These are phyloP conservation scores for Acer yangbiense DNA, from an alignment of 345 rosid species.

Conservation along the genomic window DNA sequence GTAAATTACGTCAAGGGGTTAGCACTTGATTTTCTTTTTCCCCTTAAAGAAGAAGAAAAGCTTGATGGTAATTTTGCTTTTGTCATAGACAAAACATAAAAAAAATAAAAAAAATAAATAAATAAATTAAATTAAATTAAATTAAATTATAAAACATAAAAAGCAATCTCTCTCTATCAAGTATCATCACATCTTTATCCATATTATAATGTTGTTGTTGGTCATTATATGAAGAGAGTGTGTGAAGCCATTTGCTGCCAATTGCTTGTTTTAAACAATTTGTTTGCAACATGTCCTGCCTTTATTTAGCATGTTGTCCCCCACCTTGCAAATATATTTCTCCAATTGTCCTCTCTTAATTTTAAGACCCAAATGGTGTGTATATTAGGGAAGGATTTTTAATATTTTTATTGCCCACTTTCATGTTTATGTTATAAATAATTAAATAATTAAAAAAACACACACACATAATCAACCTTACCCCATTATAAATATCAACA, in stretches of 20 bases:
- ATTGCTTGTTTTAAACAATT: constrained; percentile 7
- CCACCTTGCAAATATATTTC: not conserved
- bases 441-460: no score
- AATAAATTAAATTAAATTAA: no score
- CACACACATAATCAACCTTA: no score
- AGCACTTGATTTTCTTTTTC: not conserved
- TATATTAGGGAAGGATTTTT: no score
- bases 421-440: no score
- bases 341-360: not conserved
- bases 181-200: constrained; percentile 4
- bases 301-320: not conserved
- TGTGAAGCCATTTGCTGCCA: constrained; percentile 9
- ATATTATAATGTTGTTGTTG: not conserved
- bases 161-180: not conserved
- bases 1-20: no score
- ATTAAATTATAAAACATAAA: not conserved
- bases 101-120: no score
- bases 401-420: no score
- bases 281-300: not conserved
- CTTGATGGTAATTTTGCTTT: constrained; percentile 3
- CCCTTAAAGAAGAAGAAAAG: constrained; percentile 1
- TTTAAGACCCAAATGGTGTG: no score
- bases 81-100: not conserved
- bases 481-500: no score
- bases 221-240: not conserved